Conservation (phyloP, 2,329 filamentous ascomycete genomes). For the Colletotrichum lentis region DNA sequence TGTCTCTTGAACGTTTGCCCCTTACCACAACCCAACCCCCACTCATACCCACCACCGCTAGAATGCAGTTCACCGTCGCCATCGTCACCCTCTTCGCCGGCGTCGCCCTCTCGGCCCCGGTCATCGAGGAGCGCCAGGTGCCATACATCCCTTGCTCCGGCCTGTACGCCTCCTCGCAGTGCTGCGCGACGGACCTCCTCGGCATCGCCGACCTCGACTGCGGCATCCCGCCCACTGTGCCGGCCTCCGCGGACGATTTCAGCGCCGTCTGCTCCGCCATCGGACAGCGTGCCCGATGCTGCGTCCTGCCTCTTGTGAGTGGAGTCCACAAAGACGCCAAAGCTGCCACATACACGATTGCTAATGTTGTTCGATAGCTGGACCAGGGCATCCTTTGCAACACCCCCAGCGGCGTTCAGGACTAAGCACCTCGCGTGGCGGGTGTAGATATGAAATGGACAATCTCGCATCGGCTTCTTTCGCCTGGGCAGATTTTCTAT, state of each 20-base stretch:
- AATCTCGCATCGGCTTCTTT: background rate
- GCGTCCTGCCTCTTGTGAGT: constrained; percentile 57
- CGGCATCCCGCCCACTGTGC: constrained; percentile 51
- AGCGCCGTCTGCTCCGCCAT: constrained; percentile 55
- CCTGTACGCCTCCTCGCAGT: constrained; percentile 57
- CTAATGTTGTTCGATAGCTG: constrained; percentile 38
- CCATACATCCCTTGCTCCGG: constrained; percentile 53
- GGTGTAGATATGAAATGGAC: background rate
- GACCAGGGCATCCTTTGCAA: constrained; percentile 50
- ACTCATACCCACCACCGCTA: background rate
- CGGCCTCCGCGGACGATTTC: constrained; percentile 54
- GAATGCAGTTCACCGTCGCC: constrained; percentile 37
- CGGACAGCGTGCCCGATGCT: constrained; percentile 67
- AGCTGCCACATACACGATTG: background rate
- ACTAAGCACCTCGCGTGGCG: constrained; percentile 34
- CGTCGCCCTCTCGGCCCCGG: constrained; percentile 43
- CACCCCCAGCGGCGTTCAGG: constrained; percentile 45
- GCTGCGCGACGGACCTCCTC: constrained; percentile 70
- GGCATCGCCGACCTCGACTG: constrained; percentile 67
- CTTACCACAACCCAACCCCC: background rate
- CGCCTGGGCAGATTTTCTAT: background rate
- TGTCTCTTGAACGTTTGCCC: background rate
- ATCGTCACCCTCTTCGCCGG: constrained; percentile 39
- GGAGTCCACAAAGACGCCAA: too few species aligned
- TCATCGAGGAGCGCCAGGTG: constrained; percentile 48